Percentiles rank a stretch among this genome's conserved stretches.
Evolutionary conservation across 1,284 basidiomycete species (phyloP).

Genomic region (Trichosporon sp.): DNA sequence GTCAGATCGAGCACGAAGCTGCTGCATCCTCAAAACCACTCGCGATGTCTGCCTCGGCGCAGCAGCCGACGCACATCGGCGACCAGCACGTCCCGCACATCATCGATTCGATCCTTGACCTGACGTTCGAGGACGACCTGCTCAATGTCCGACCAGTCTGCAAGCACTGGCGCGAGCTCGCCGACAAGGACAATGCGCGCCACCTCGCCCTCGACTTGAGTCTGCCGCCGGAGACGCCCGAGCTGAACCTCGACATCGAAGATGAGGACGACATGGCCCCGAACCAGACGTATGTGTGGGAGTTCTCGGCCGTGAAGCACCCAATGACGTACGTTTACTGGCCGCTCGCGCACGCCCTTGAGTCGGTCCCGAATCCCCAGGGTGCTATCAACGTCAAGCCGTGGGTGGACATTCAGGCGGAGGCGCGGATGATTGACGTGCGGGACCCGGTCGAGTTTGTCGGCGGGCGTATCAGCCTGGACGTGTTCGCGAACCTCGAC

Average conservation of each 20-base stretch:
- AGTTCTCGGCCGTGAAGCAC: not conserved
- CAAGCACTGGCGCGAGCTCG: not conserved
- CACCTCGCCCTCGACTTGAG: not conserved
- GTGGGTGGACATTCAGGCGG: not conserved
- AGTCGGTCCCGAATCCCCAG: not conserved
- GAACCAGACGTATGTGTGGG: constrained; percentile 3
- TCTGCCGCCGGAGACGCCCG: not conserved
- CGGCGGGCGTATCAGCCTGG: not conserved
- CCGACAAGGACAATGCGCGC: not conserved
- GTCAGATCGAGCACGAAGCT: not conserved
- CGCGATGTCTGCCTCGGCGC: constrained; percentile 7
- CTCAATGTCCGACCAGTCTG: not conserved
- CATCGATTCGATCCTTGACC: not conserved
- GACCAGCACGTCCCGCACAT: not conserved
- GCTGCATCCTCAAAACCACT: not conserved
- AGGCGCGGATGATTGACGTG: not conserved
- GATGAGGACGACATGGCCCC: constrained; percentile 3
- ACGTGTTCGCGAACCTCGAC: not conserved
- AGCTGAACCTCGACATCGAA: not conserved
- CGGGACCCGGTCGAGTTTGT: not conserved
- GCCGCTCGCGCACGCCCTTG: not conserved
- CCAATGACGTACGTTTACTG: not conserved
- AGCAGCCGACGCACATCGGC: not conserved
- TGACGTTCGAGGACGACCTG: not conserved
- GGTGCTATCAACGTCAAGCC: not conserved